Conservation (phyloP, 2,329 filamentous ascomycete genomes). For the Phyllosticta citriasiana region DNA sequence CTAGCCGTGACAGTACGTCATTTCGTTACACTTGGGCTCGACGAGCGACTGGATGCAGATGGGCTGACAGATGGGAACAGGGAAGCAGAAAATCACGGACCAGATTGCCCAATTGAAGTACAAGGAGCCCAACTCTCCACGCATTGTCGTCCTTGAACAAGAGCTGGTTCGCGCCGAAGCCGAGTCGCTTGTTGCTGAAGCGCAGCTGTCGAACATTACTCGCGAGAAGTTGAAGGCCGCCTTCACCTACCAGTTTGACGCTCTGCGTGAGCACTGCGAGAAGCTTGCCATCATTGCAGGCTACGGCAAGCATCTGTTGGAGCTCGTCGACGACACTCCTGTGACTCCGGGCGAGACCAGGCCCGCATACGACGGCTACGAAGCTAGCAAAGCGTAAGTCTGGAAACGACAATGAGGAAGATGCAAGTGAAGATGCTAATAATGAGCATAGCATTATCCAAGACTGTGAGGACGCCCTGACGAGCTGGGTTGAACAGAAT, state of each 20-base stretch:
- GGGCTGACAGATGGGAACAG: conserved; percentile 33
- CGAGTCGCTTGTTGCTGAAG: conserved; percentile 96
- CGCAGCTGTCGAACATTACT: conserved; percentile 97
- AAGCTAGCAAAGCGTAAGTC: conserved; percentile 75
- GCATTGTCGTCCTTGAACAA: conserved; percentile 95
- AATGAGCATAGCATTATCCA: conserved; percentile 66
- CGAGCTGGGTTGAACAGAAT: conserved; percentile 91
- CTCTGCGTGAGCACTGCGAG: conserved; percentile 92
- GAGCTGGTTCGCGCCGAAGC: conserved; percentile 97
- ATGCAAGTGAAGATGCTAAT: conserved; percentile 13
- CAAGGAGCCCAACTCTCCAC: conserved; percentile 97
- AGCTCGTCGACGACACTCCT: conserved; percentile 90
- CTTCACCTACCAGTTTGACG: conserved; percentile 97
- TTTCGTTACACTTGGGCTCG: background rate
- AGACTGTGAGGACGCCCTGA: conserved; percentile 94
- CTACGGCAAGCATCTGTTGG: conserved; percentile 95
- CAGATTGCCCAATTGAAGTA: conserved; percentile 98
- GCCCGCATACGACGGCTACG: conserved; percentile 92
- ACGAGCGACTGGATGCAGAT: background rate
- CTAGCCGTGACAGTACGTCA: conserved; percentile 81
- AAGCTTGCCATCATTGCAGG: conserved; percentile 97
- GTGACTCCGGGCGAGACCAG: conserved; percentile 96
- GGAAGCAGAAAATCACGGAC: conserved; percentile 98
- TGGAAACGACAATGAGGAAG: background rate
- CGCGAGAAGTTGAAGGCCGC: conserved; percentile 98